Evolutionary conservation across 768 basidiomycete genomes (phyloP).

Genomic region (Tricholoma matsutake): DNA sequence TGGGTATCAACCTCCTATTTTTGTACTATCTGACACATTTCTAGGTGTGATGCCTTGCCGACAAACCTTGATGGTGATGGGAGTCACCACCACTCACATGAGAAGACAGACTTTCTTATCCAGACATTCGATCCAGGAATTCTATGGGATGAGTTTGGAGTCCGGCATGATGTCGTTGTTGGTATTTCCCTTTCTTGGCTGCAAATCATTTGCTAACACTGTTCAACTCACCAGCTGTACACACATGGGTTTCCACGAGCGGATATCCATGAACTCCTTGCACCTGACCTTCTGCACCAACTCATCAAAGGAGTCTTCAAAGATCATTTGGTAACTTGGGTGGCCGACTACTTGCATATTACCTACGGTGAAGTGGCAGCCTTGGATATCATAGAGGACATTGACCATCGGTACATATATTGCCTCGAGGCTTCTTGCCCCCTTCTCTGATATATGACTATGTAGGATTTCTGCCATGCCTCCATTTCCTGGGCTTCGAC

Average conservation of each 20-base stretch:
- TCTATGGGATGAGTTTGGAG: too few species aligned
- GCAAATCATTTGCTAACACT: not conserved
- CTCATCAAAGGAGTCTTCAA: too few species aligned
- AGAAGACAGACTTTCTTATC: too few species aligned
- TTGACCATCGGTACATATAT: constrained; percentile 33
- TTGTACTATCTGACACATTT: not conserved
- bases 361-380: not conserved
- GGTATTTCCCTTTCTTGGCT: not conserved
- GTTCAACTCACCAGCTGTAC: constrained; percentile 20
- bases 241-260: constrained; percentile 7
- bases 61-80: not conserved
- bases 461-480: constrained; percentile 22
- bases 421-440: not conserved
- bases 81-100: not conserved
- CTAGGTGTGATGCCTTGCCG: not conserved
- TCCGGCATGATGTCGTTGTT: not conserved
- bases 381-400: too few species aligned
- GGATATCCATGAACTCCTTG: constrained; percentile 26
- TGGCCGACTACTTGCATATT: not conserved
- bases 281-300: too few species aligned
- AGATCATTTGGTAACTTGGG: too few species aligned
- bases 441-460: not conserved
- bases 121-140: too few species aligned
- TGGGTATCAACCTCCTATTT: not conserved
- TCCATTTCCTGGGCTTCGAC: constrained; percentile 19